Conservation (phyloP, 148 eudicot genomes). For the Rheum nobile region DNA sequence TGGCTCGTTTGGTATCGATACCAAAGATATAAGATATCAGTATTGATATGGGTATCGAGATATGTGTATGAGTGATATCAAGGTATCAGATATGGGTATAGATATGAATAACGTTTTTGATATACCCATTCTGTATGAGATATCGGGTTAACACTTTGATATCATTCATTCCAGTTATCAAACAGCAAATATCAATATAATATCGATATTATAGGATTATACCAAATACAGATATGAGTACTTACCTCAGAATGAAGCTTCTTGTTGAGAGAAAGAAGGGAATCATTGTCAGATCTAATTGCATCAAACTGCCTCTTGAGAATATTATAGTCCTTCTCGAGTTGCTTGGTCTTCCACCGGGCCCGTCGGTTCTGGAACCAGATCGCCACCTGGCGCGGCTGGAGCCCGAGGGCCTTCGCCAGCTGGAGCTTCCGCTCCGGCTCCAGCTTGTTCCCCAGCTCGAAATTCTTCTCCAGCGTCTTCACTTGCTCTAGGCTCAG, state of each 20-base stretch:
- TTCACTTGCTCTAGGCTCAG: conserved; percentile 68
- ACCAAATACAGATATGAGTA: no score
- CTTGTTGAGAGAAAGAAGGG: conserved; percentile 51
- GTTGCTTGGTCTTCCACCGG: conserved; percentile 78
- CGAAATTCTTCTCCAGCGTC: conserved; percentile 72
- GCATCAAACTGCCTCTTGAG: conserved; percentile 64
- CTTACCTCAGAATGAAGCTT: conserved; percentile 65
- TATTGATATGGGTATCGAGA: no score
- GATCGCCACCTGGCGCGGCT: conserved; percentile 72
- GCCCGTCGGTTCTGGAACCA: conserved; percentile 91
- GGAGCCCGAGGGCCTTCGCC: conserved; percentile 60
- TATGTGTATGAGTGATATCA: no score
- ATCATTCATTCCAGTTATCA: no score
- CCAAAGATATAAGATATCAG: no score
- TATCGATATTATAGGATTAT: no score
- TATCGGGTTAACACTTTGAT: no score
- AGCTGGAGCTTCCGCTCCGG: conserved; percentile 66
- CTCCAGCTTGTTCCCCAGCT: conserved; percentile 61
- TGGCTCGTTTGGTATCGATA: no score
- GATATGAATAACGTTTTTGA: no score
- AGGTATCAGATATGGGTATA: no score
- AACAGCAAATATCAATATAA: no score
- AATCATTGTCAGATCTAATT: conserved; percentile 61
- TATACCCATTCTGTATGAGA: no score
- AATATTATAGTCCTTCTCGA: conserved; percentile 60